Percentiles rank a stretch among this genome's conserved stretches.
phyloP scores from a whole-genome alignment of 495 filamentous ascomycete species.

The Umbilicaria muhlenbergii region DNA sequence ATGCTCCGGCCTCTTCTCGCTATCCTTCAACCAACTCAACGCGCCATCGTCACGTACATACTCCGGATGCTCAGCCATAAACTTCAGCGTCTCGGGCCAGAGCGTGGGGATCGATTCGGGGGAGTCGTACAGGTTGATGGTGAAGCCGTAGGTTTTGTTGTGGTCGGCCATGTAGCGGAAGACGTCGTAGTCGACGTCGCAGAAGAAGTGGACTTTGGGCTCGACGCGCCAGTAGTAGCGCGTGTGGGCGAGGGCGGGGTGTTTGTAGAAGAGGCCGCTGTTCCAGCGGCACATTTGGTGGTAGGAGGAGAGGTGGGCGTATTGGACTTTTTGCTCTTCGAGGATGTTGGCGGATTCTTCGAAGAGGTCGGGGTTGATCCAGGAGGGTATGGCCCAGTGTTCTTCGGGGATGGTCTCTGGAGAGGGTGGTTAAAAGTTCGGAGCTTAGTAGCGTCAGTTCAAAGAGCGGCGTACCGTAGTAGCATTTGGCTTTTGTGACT shows the following conservation, averaged over 20 bases:
- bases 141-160: constrained; percentile 98
- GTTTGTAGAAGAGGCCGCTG: constrained; percentile 92
- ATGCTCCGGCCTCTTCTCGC: constrained; percentile 59
- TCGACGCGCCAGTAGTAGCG: constrained; percentile 99
- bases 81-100: constrained; percentile 91
- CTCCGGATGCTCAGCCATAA: constrained; percentile 70
- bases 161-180: constrained; percentile 96
- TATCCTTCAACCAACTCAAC: constrained; percentile 73
- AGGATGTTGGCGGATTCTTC: constrained; percentile 70
- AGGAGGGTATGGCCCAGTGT: constrained; percentile 83
- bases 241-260: constrained; percentile 65
- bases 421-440: background rate
- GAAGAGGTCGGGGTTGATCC: constrained; percentile 83
- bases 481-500: constrained; percentile 67
- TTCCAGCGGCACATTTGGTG: constrained; percentile 99
- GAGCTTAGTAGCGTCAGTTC: background rate
- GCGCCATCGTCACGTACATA: constrained; percentile 74
- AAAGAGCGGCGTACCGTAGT: constrained; percentile 47
- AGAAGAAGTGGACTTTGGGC: constrained; percentile 98
- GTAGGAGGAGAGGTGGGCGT: constrained; percentile 75
- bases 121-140: constrained; percentile 91
- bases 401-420: constrained; percentile 76
- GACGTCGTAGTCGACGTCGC: constrained; percentile 95
- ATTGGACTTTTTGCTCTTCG: constrained; percentile 74
- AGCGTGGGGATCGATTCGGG: constrained; percentile 71